Evolutionary conservation across 495 filamentous ascomycete genomes (phyloP), one percentile per base, ranked within the genome.

Genomic region (Xylaria palmicola): DNA sequence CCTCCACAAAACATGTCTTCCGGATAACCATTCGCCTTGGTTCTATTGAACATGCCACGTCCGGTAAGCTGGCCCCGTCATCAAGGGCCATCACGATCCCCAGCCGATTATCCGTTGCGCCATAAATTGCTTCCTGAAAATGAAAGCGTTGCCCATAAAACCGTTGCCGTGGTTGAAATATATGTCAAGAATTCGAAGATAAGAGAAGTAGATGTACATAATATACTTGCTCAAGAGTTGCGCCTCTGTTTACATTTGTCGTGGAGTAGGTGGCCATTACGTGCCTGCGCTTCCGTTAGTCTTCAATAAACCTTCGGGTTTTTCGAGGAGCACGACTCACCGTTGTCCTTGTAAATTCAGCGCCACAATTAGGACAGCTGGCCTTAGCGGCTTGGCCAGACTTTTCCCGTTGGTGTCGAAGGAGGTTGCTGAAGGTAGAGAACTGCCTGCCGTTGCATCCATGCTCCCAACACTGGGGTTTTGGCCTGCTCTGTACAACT

Each of bases 381-480:
- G 91, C 90, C 72, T 96, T 96, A 9, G 88, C 78, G 36, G 93
- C 91, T 17, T 90, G 90, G 8, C 92, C 92, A 1, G 90, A 93
- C 71, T 94, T 96, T 71, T 97, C 92, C n/a, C 92, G 85, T 69
- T 97, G 92, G 68, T 97, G 92, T 37, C 92, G 83, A 5, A 97
- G 80, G 0, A 97, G 83, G 71, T 97, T 97, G 85, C 91, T 95
- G 70, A 97, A 97, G 12, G 92, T 97, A 1, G 91, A 95, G 71
- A 97, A 97, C 66, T 94, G 89, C 15, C 92, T 87, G 27, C 92
- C 92, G 68, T 96, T 95, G 81, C 92, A 97, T 8, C 92, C 92
- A 65, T 97, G 92, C 48, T 97, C 92, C 90, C 90, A 97, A 74
- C 92, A 97, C 71, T 95, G 92, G 4, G 92, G 92, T 74, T 92